Evolutionary conservation across 2,329 filamentous ascomycete genomes (phyloP).

Genomic region (Xylariaceae sp.): DNA sequence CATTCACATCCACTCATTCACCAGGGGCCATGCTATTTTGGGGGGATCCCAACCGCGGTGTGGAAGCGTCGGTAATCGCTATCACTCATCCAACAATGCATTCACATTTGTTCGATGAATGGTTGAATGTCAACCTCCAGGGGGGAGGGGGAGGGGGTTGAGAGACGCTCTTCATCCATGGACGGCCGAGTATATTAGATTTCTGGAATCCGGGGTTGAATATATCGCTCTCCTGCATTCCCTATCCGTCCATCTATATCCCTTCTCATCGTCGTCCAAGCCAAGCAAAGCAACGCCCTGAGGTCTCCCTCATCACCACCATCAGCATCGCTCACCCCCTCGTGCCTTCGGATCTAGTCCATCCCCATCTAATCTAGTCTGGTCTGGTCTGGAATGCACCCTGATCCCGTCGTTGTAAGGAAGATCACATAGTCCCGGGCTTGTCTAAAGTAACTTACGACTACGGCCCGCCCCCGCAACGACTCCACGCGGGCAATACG

Average conservation of each 20-base stretch:
- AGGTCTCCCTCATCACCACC: not conserved
- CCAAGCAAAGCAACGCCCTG: not conserved
- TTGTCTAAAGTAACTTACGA: conserved; percentile 12
- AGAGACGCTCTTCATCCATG: conserved; percentile 10
- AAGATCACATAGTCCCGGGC: conserved; percentile 13
- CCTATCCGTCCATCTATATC: conserved; percentile 4
- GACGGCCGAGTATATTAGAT: conserved; percentile 23
- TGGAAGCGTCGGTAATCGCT: conserved; percentile 15
- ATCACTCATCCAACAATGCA: conserved; percentile 6
- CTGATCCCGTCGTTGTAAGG: conserved; percentile 25
- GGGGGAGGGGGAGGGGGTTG: conserved; percentile 11
- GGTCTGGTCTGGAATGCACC: conserved; percentile 24
- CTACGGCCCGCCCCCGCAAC: conserved; percentile 24
- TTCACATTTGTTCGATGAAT: not conserved
- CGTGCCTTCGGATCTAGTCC: conserved; percentile 6
- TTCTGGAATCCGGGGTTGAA: conserved; percentile 26
- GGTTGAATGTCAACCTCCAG: conserved; percentile 4
- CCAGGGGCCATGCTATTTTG: conserved; percentile 24
- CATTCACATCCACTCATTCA: conserved; percentile 29
- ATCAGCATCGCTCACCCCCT: not conserved
- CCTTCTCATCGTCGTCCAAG: not conserved
- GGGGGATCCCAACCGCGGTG: conserved; percentile 23
- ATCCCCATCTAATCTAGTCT: not conserved
- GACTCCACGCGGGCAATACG: conserved; percentile 25
- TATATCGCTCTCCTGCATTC: conserved; percentile 13